Evolutionary conservation across 192 early-diverging fungal genomes (phyloP).

Genomic region (Lobosporangium transversale): DNA sequence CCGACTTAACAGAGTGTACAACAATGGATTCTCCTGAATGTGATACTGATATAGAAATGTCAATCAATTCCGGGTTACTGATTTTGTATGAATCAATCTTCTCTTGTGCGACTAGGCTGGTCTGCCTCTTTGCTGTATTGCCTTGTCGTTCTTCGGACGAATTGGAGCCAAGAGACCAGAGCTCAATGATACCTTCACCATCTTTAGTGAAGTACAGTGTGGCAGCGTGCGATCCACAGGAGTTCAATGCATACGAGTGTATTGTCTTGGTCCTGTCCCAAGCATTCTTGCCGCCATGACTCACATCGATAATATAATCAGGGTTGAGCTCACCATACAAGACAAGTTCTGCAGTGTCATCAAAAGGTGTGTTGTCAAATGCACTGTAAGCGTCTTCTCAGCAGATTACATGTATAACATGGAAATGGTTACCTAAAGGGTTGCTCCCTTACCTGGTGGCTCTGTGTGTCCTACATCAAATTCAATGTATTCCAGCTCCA

Average conservation of each 20-base stretch:
- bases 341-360: neutral
- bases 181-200: neutral
- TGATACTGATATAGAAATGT: neutral
- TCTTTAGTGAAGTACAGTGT: neutral
- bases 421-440: neutral
- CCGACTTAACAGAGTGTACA: neutral
- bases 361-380: neutral
- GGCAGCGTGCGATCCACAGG: neutral
- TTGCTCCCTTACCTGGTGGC: neutral
- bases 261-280: neutral
- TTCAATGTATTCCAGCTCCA: neutral
- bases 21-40: neutral
- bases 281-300: neutral
- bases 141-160: no score
- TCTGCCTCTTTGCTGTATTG: neutral
- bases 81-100: neutral
- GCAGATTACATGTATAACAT: neutral
- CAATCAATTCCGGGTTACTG: neutral
- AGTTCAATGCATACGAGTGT: neutral
- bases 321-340: slow-evolving; percentile 1
- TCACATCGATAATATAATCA: neutral
- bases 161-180: slow-evolving; percentile 5
- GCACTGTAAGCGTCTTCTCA: neutral
- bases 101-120: neutral
- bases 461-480: neutral